A percentile compares a stretch with the other conserved stretches of the same genome.
Evolutionary conservation across 2,329 filamentous ascomycete species (phyloP).

Genomic region (Aspergillus japonicus): DNA sequence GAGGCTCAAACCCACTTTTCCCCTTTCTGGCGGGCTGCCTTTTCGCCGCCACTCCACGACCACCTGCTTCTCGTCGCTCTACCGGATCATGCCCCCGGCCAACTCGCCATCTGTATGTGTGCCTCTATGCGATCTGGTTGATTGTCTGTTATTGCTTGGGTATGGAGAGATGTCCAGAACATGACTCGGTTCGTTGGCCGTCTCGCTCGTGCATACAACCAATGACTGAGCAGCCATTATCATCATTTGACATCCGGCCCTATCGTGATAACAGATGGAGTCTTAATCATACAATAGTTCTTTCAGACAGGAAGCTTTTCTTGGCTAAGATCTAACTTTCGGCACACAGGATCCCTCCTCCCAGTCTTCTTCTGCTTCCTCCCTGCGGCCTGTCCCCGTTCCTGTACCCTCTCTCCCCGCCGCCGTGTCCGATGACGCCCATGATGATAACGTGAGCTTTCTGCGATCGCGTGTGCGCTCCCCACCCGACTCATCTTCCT

Average conservation of each 20-base stretch:
- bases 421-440: slow-evolving; percentile 44
- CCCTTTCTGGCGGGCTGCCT: slow-evolving; percentile 11
- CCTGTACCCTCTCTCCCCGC: slow-evolving; percentile 53
- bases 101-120: slow-evolving; percentile 45
- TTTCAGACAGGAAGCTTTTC: not conserved
- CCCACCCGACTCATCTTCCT: slow-evolving; percentile 28
- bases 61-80: not conserved
- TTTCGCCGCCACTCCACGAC: slow-evolving; percentile 9
- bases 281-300: not conserved
- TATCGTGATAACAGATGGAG: not conserved
- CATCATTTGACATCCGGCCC: slow-evolving; percentile 3
- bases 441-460: slow-evolving; percentile 53
- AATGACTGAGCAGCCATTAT: not conserved
- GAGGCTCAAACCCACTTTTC: slow-evolving; percentile 6
- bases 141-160: not conserved
- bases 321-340: slow-evolving; percentile 7
- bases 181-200: not conserved
- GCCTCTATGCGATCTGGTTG: slow-evolving; percentile 2
- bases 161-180: not conserved
- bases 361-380: slow-evolving; percentile 31
- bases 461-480: slow-evolving; percentile 43
- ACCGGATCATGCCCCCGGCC: slow-evolving; percentile 41
- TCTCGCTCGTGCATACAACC: not conserved
- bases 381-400: slow-evolving; percentile 51
- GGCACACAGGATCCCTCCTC: slow-evolving; percentile 16